phyloP scores from a whole-genome alignment of 805 yeast genomes.

The Nakazawaea wyomingensis region DNA sequence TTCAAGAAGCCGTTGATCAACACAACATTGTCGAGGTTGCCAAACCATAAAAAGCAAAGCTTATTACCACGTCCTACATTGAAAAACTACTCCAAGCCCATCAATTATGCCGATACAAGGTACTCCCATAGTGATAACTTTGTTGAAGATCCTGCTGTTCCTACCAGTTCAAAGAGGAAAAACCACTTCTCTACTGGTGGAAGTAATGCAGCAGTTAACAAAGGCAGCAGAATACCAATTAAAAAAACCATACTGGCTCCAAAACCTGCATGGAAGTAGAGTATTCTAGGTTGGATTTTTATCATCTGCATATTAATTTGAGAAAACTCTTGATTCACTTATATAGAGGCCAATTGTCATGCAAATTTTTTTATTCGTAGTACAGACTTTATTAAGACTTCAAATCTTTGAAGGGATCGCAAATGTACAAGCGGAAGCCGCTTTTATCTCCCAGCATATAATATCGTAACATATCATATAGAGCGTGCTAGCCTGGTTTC shows the following conservation, averaged over 20 bases:
- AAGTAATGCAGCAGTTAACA: not conserved
- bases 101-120: slow-evolving; percentile 3
- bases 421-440: no score
- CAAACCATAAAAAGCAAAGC: not conserved
- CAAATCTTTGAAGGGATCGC: no score
- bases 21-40: slow-evolving; percentile 7
- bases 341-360: no score
- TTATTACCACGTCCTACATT: not conserved
- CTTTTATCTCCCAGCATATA: no score
- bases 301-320: no score
- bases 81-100: not conserved
- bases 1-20: slow-evolving; percentile 7
- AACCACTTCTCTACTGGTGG: slow-evolving; percentile 5
- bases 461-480: no score
- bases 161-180: slow-evolving; percentile 1
- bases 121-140: slow-evolving; percentile 8
- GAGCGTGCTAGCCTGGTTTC: no score
- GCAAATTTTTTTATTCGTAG: no score
- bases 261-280: slow-evolving; percentile 12
- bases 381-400: no score
- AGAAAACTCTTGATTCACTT: no score
- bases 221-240: slow-evolving; percentile 9
- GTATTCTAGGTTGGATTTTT: no score
- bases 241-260: slow-evolving; percentile 1
- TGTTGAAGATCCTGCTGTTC: slow-evolving; percentile 6